Conservation (phyloP, 1,284 basidiomycete species). For the Testicularia cyperi region DNA sequence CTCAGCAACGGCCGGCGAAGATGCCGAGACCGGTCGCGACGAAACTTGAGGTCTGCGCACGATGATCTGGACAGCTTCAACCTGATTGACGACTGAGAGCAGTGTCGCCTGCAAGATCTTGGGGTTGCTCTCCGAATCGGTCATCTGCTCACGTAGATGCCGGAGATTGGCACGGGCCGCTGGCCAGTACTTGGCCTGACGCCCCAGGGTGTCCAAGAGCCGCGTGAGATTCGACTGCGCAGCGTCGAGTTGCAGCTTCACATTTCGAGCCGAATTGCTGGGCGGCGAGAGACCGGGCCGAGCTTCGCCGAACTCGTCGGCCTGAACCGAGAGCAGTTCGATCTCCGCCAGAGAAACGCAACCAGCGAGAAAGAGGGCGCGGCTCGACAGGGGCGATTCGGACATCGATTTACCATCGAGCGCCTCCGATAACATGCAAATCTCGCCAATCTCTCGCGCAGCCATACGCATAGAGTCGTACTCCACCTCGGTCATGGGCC, state of each 20-base stretch:
- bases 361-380: slow-evolving; percentile 15
- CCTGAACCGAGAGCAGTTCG: slow-evolving; percentile 7
- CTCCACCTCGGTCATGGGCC: slow-evolving; percentile 10
- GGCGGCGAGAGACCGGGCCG: background rate
- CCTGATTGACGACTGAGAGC: slow-evolving; percentile 8
- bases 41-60: too few species aligned
- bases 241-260: background rate
- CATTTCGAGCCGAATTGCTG: slow-evolving; percentile 2
- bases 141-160: too few species aligned
- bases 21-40: slow-evolving; percentile 3
- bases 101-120: slow-evolving; percentile 3
- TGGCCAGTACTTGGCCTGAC: slow-evolving; percentile 25
- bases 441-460: slow-evolving; percentile 17
- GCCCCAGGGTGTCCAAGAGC: slow-evolving; percentile 7
- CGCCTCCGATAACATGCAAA: slow-evolving; percentile 15
- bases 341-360: slow-evolving; percentile 19
- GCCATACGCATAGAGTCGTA: slow-evolving; percentile 20
- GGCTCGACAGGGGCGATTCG: slow-evolving; percentile 17
- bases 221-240: slow-evolving; percentile 6
- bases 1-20: background rate
- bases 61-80: slow-evolving; percentile 27
- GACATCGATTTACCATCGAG: slow-evolving; percentile 11
- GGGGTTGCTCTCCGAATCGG: too few species aligned
- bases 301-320: too few species aligned
- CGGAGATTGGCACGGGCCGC: slow-evolving; percentile 7